Percentiles rank a stretch among this genome's conserved stretches.
These are phyloP conservation scores for Alloascoidea africana DNA, from an alignment of 805 yeast species.

Conservation along the genomic window DNA sequence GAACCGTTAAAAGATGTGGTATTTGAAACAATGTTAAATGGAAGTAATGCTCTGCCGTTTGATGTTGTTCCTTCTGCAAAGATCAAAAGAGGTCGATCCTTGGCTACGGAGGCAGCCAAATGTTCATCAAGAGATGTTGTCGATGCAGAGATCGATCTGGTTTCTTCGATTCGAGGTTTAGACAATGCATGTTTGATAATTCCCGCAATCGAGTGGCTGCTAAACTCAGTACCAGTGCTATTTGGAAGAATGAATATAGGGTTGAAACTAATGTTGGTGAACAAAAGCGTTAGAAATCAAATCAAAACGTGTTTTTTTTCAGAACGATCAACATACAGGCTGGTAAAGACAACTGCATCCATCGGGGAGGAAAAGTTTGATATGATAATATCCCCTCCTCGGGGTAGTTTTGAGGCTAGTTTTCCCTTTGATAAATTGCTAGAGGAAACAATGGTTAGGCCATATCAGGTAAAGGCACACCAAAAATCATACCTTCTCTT, in stretches of 20 bases:
- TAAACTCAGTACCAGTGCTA: conserved; percentile 16
- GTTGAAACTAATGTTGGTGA: conserved; percentile 14
- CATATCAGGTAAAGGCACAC: too few relatives aligned
- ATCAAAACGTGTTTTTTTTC: conserved; percentile 6
- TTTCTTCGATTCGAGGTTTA: background rate
- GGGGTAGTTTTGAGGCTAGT: conserved; percentile 18
- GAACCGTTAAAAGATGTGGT: conserved; percentile 3
- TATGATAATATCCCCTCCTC: conserved; percentile 32
- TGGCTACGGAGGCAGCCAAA: conserved; percentile 13
- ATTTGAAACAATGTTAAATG: conserved; percentile 23
- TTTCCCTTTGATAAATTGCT: conserved; percentile 4
- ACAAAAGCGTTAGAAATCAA: background rate
- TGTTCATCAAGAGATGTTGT: conserved; percentile 8
- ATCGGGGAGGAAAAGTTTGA: conserved; percentile 45
- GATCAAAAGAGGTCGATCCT: conserved; percentile 32
- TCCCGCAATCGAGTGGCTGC: conserved; percentile 9
- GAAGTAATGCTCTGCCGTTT: conserved; percentile 64
- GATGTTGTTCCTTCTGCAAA: conserved; percentile 79
- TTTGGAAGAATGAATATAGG: conserved; percentile 26
- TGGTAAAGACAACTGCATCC: conserved; percentile 27
- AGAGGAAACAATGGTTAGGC: too few relatives aligned
- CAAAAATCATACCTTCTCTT: conserved; percentile 6
- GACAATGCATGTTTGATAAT: background rate
- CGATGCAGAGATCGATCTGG: conserved; percentile 2
- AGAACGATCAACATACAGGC: too few relatives aligned